Evolutionary conservation across 164 flowering plant species (phyloP).

Genomic region (Dillenia suffruticosa): DNA sequence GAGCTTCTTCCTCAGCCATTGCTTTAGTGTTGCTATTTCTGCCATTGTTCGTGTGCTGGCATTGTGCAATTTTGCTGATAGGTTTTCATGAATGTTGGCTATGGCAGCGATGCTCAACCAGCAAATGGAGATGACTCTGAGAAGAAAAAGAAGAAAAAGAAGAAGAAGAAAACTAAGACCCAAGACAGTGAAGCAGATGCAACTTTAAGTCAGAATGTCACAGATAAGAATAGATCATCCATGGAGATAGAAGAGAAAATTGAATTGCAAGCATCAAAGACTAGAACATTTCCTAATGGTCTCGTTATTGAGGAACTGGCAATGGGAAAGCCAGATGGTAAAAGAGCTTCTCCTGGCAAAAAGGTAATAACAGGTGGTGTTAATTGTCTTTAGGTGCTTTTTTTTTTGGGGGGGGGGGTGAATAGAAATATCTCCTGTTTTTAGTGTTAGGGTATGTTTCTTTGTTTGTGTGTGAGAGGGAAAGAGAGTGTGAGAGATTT

Average conservation of each 20-base stretch:
- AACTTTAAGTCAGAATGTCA: constrained; percentile 8
- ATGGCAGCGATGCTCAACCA: constrained; percentile 8
- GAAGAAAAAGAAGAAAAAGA: constrained; percentile 55
- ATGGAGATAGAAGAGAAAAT: constrained; percentile 24
- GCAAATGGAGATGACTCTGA: constrained; percentile 17
- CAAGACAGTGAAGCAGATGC: constrained; percentile 27
- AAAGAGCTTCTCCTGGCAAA: constrained; percentile 73
- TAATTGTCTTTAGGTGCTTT: too few species aligned
- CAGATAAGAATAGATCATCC: constrained; percentile 20
- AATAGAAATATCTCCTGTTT: too few species aligned
- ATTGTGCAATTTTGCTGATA: too few species aligned
- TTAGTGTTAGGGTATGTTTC: too few species aligned
- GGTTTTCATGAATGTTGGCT: neutral
- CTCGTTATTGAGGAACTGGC: constrained; percentile 70
- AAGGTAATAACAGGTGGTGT: constrained; percentile 30
- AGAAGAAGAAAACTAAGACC: constrained; percentile 58
- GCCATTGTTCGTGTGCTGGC: neutral
- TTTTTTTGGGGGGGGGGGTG: too few species aligned
- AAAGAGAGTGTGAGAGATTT: too few species aligned
- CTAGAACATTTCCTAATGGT: constrained; percentile 76
- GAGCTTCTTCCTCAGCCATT: too few species aligned
- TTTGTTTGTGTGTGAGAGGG: too few species aligned
- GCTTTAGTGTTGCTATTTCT: neutral
- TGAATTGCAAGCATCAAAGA: constrained; percentile 39
- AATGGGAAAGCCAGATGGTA: constrained; percentile 94